A percentile compares a stretch with the other conserved stretches of the same genome.
phyloP scores from a whole-genome alignment of 1,284 basidiomycete species.

The Puccinia brachypodii region DNA sequence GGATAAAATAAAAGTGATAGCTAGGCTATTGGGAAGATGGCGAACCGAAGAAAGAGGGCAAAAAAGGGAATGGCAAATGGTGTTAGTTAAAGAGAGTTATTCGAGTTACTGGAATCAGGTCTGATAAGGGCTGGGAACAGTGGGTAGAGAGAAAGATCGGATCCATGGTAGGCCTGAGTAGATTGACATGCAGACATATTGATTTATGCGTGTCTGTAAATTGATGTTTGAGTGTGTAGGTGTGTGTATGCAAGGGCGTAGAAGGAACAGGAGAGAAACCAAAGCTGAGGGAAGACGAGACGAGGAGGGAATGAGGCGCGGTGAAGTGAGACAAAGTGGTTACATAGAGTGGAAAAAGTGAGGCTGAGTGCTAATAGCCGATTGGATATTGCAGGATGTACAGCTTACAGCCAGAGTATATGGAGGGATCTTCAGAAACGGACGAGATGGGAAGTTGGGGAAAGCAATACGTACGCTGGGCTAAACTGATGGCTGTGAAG shows the following conservation, averaged over 20 bases:
- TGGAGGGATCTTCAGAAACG: neutral
- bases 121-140: neutral
- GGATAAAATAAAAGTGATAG: neutral
- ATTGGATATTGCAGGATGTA: neutral
- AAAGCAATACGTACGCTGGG: neutral
- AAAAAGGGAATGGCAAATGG: neutral
- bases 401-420: neutral
- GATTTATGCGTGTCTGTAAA: neutral
- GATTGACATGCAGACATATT: neutral
- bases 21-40: neutral
- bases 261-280: constrained; percentile 3
- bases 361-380: neutral
- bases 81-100: neutral
- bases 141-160: neutral
- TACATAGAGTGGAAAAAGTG: neutral
- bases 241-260: constrained; percentile 15
- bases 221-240: neutral
- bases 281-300: constrained; percentile 7
- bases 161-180: constrained; percentile 13
- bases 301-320: constrained; percentile 3
- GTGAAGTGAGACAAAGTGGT: neutral
- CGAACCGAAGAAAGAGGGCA: neutral
- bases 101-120: neutral
- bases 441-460: constrained; percentile 7
- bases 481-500: neutral